phyloP scores from a whole-genome alignment of 1,284 basidiomycete genomes.

The Volvariella volvacea region DNA sequence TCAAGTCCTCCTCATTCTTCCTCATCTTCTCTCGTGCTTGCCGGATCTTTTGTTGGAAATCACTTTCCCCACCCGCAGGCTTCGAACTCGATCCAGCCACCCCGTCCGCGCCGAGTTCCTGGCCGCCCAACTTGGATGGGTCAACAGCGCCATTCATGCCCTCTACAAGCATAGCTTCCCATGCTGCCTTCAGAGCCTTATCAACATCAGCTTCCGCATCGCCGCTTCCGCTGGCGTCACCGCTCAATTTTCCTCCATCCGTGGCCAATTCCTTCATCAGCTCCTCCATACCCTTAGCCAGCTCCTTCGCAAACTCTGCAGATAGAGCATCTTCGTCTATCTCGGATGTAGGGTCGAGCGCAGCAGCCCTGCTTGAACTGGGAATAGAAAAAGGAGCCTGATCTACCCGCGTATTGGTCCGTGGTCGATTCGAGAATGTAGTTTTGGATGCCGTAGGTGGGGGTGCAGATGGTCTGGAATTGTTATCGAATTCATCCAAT shows the following conservation, averaged over 20 bases:
- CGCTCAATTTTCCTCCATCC: slow-evolving; percentile 10
- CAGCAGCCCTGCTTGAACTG: slow-evolving; percentile 15
- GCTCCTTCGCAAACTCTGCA: slow-evolving; percentile 62
- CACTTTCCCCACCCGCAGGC: slow-evolving; percentile 7
- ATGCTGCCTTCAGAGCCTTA: slow-evolving; percentile 60
- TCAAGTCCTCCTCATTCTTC: slow-evolving; percentile 58
- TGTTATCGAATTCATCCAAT: slow-evolving; percentile 21
- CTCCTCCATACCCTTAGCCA: slow-evolving; percentile 81
- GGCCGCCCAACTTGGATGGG: slow-evolving; percentile 18
- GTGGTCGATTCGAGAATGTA: slow-evolving; percentile 23
- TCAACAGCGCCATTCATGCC: slow-evolving; percentile 43
- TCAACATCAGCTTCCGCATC: slow-evolving; percentile 29
- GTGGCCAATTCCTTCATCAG: slow-evolving; percentile 66
- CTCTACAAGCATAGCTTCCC: slow-evolving; percentile 73
- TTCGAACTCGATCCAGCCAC: slow-evolving; percentile 4
- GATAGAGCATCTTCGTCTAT: slow-evolving; percentile 32
- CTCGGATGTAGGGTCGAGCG: slow-evolving; percentile 19
- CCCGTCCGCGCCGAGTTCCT: slow-evolving; percentile 11
- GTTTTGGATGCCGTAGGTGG: slow-evolving; percentile 14
- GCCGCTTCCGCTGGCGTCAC: slow-evolving; percentile 11
- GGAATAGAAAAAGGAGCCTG: slow-evolving; percentile 27
- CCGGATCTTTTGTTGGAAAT: slow-evolving; percentile 74
- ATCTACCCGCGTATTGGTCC: slow-evolving; percentile 36
- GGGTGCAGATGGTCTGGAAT: slow-evolving; percentile 14
- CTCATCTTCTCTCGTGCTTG: slow-evolving; percentile 79